A percentile compares a stretch with the other conserved stretches of the same genome.
Conservation (phyloP, 2,329 filamentous ascomycete genomes). For the Acephala macrosclerotiorum region DNA sequence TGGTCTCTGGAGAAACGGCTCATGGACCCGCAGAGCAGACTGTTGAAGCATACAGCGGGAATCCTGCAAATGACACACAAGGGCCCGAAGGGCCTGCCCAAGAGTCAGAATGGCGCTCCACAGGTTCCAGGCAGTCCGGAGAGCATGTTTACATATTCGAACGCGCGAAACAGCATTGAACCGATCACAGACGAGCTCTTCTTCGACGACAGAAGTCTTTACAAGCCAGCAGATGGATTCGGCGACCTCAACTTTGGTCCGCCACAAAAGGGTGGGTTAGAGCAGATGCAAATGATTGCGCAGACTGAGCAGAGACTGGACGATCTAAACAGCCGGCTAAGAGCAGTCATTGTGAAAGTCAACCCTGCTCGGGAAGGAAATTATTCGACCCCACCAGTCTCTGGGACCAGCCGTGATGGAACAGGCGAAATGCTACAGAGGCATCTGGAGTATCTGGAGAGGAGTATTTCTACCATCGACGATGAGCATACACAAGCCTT, state of each 20-base stretch:
- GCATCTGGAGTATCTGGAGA: slow-evolving; percentile 72
- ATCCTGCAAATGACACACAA: slow-evolving; percentile 91
- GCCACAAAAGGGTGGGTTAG: slow-evolving; percentile 29
- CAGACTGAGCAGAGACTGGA: slow-evolving; percentile 72
- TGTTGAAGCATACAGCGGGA: slow-evolving; percentile 91
- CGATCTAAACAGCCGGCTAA: slow-evolving; percentile 70
- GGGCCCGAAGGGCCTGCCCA: slow-evolving; percentile 60
- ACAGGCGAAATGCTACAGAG: slow-evolving; percentile 8
- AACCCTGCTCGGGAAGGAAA: slow-evolving; percentile 54
- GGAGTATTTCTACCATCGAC: slow-evolving; percentile 66
- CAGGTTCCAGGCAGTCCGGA: slow-evolving; percentile 76
- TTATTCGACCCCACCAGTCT: slow-evolving; percentile 35
- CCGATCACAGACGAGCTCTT: slow-evolving; percentile 62
- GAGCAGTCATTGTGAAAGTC: slow-evolving; percentile 69
- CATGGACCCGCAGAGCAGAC: slow-evolving; percentile 75
- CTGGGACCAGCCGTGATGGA: slow-evolving; percentile 52
- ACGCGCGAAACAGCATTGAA: slow-evolving; percentile 65
- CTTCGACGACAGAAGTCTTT: slow-evolving; percentile 81
- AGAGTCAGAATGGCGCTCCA: slow-evolving; percentile 50
- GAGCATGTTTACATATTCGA: slow-evolving; percentile 75
- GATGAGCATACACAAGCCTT: slow-evolving; percentile 54
- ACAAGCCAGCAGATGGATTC: slow-evolving; percentile 66
- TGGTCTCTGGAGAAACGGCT: slow-evolving; percentile 80
- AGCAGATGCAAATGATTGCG: slow-evolving; percentile 58
- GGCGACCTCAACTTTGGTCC: slow-evolving; percentile 36